Percentiles rank a stretch among this genome's conserved stretches.
Conservation (phyloP, 2,329 filamentous ascomycete genomes). For the Mollisiaceae sp. region DNA sequence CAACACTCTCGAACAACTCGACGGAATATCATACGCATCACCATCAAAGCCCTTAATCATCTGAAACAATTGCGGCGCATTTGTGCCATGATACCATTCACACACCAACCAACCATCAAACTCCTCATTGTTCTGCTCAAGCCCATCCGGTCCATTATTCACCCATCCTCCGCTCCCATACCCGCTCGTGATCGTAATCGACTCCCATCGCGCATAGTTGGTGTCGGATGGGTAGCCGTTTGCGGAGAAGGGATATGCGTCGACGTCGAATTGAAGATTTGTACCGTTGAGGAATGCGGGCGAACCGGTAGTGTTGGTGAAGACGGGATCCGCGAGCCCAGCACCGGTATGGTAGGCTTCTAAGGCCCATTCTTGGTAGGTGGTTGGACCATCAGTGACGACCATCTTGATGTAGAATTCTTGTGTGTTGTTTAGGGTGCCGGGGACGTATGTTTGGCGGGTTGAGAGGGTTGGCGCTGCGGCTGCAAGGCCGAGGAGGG, state of each 20-base stretch:
- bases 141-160: conserved; percentile 22
- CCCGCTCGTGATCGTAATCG: conserved; percentile 25
- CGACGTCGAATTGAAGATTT: conserved; percentile 34
- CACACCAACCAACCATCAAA: conserved; percentile 37
- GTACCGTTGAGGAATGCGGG: conserved; percentile 33
- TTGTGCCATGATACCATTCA: conserved; percentile 36
- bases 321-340: conserved; percentile 33
- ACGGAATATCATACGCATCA: conserved; percentile 20
- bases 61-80: conserved; percentile 36
- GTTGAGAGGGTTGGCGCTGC: conserved; percentile 21
- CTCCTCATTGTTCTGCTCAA: conserved; percentile 25
- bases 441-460: conserved; percentile 28
- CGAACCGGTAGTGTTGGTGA: conserved; percentile 20
- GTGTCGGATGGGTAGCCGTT: conserved; percentile 34
- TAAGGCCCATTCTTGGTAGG: conserved; percentile 24
- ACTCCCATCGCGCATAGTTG: conserved; percentile 29
- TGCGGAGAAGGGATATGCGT: conserved; percentile 27
- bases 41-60: conserved; percentile 33
- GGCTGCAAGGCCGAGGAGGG: conserved; percentile 21
- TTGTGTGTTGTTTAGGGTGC: conserved; percentile 35
- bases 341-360: conserved; percentile 37
- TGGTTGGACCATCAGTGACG: conserved; percentile 19
- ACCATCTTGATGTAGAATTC: conserved; percentile 35
- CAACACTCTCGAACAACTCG: conserved; percentile 31
- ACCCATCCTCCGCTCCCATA: conserved; percentile 26